Evolutionary conservation across 495 filamentous ascomycete genomes (phyloP), one percentile per base, ranked within the genome.

Genomic region (Aspergillus kassunensis): DNA sequence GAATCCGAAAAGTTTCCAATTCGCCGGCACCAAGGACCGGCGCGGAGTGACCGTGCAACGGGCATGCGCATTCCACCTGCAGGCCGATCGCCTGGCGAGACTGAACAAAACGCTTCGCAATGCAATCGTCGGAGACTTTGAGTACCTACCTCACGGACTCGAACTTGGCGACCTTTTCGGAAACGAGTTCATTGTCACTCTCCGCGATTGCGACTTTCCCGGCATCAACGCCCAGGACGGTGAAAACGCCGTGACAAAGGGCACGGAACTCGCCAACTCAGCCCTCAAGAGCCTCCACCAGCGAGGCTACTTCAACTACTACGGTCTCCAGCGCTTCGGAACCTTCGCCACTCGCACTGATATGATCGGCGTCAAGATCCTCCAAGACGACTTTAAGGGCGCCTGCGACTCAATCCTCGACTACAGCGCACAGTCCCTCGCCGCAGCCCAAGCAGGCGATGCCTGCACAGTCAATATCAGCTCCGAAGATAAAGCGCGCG

Each of bases 281-380:
- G 72, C 83, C 6, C 67, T 87, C 36, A 61, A 69, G 40, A 72
- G 75, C 23, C 73, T 91, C 8, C 66, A 68, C 44, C 65, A 80
- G 37, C 71, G 81, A 12, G 93, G 93, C 0, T 98, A 95, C 70
- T 82, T 97, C 66, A 97, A 98, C 66, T 97, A 97, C 72, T 98
- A 87, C 53, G 93, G 93, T 12, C 80, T 97, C 2, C 93, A 98
- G 69, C 83, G 93, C 11, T 98, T 98, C 58, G 93, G 93, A 20
- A 87, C 89, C 3, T 91, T 90, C 66, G 67, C 79, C 3, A 86
- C 85, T 5, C 82, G 89, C 4, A 97, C 93, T 1, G 87, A 96
- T 56, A 78, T 80, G 1, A 67, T 96, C 11, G 93, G 93, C 29
- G 76, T 88, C 61, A 87, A 87, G 62, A 87, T 98, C 46, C 80